Conservation (phyloP, 2,329 filamentous ascomycete genomes). For the Drechslerella dactyloides region DNA sequence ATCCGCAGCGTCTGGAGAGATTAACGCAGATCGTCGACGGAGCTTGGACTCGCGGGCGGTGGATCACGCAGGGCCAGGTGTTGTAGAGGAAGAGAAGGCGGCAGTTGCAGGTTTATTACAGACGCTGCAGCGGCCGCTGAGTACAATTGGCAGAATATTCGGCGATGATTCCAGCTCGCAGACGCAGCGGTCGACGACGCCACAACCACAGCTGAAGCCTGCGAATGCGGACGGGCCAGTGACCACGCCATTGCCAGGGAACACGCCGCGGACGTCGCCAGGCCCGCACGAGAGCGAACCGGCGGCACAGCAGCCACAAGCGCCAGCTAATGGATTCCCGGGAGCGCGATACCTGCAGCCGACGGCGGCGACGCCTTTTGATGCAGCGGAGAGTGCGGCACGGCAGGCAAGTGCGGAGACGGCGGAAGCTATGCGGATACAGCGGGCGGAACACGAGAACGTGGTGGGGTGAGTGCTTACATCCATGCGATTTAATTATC, state of each 20-base stretch:
- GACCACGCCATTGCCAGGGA: conserved; percentile 61
- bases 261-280: conserved; percentile 63
- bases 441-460: conserved; percentile 82
- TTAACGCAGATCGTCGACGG: conserved; percentile 59
- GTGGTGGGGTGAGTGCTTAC: conserved; percentile 74
- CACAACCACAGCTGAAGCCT: conserved; percentile 50
- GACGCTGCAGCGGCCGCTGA: conserved; percentile 88
- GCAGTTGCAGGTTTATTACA: conserved; percentile 84
- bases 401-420: conserved; percentile 87
- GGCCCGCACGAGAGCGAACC: conserved; percentile 55
- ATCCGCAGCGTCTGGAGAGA: conserved; percentile 56
- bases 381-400: conserved; percentile 85
- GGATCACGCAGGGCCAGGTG: conserved; percentile 59
- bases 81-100: conserved; percentile 70
- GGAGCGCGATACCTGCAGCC: conserved; percentile 58
- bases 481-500: conserved; percentile 6
- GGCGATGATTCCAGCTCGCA: conserved; percentile 67
- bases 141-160: conserved; percentile 93
- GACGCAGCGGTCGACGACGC: conserved; percentile 55
- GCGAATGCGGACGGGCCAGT: conserved; percentile 56
- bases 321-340: conserved; percentile 56
- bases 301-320: conserved; percentile 50
- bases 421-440: conserved; percentile 82
- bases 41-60: conserved; percentile 62
- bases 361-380: conserved; percentile 58